Conservation (phyloP, 2,329 filamentous ascomycete species). For the Nectriaceae sp. region DNA sequence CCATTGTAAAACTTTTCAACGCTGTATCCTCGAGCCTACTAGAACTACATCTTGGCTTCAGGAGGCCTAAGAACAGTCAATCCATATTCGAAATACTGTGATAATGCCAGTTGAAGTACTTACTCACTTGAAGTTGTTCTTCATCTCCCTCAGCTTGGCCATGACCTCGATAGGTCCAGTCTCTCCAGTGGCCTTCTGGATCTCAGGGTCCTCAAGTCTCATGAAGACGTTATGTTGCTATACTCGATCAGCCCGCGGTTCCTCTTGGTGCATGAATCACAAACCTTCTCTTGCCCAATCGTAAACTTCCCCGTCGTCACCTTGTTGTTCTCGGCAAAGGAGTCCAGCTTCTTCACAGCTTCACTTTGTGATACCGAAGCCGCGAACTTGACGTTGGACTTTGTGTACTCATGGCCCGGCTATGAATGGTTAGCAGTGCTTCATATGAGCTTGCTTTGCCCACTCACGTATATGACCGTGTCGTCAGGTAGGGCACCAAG, state of each 20-base stretch:
- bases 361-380: conserved; percentile 74
- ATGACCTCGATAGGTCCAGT: conserved; percentile 83
- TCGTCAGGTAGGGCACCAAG: conserved; percentile 82
- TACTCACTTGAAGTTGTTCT: conserved; percentile 73
- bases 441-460: not conserved
- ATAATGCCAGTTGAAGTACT: too few species aligned
- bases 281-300: conserved; percentile 93
- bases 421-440: conserved; percentile 34
- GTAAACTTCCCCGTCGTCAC: conserved; percentile 96
- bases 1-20: too few species aligned
- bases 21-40: conserved; percentile 16
- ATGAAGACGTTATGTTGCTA: conserved; percentile 97
- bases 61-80: conserved; percentile 18
- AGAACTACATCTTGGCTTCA: conserved; percentile 34
- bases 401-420: conserved; percentile 99
- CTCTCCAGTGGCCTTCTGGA: conserved; percentile 83
- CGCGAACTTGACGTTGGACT: conserved; percentile 88
- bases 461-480: conserved; percentile 82
- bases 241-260: conserved; percentile 3
- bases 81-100: too few species aligned
- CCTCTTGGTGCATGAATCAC: not conserved
- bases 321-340: conserved; percentile 76
- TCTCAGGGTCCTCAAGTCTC: conserved; percentile 79
- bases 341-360: conserved; percentile 73
- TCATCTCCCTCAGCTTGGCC: conserved; percentile 83